Evolutionary conservation across 768 basidiomycete genomes (phyloP), one percentile per base, ranked within the genome.

Genomic region (Cyclocybe cylindracea): DNA sequence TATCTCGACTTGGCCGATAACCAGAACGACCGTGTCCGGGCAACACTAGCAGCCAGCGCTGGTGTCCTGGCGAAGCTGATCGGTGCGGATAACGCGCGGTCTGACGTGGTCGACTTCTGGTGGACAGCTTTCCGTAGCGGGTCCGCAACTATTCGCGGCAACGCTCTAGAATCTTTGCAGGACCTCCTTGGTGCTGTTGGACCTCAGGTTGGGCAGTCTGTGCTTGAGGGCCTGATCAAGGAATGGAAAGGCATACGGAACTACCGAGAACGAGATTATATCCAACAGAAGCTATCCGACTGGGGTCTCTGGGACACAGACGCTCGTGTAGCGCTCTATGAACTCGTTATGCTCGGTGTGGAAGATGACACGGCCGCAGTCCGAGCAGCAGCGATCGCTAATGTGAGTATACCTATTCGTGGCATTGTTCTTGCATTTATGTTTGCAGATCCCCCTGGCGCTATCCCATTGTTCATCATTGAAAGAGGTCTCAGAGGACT

Each of bases 51-150:
- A 3, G 93, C 96, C 1, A 91, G 91, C 50, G 64, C 96, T 10
- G 94, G 94, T 45, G 94, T 94, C 66, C 70, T 98, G 42, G 94
- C 94, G 16, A 86, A 84, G 62, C 86, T 98, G 48, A 79, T 98
- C 35, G 92, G 91, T 0, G 73, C 78, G 31, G 83, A 85, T 33
- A 75, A 88, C 54, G 78, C 92, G 1, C 72, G 75, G 43, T 66
- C 67, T 38, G 92, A 94, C 65, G 72, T 98, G 39, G 60, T 94
- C 46, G 76, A 76, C 2, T 78, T 94, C 39, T 95, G 86, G 85
- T 79, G 78, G 72, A 79, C 81, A 33, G 75, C 75, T 32, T 71
- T 88, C 53, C 68, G 71, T 36, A 72, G 69, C 44, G 73, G 79
- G 13, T 84, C 82, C 8, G 90, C 90, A 24, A 89, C 91, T 39